These are phyloP conservation scores for Cadophora sp. DNA, from an alignment of 2,329 filamentous ascomycete species.

Conservation along the genomic window DNA sequence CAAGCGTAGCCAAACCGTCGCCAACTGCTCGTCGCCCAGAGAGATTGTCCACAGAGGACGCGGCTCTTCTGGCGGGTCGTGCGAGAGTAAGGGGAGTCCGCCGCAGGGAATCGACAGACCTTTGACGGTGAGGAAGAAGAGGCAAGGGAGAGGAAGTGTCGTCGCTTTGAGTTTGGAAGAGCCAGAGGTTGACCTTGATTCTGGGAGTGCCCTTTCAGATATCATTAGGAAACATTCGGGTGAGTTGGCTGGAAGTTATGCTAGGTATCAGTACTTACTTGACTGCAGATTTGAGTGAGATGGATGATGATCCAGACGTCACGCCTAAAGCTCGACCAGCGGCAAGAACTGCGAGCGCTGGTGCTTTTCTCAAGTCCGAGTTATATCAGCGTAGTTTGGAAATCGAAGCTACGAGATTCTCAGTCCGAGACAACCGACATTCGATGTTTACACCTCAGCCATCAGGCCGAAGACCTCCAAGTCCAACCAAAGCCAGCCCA, in stretches of 20 bases:
- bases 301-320: slow-evolving; percentile 35
- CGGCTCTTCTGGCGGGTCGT: slow-evolving; percentile 34
- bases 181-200: background rate
- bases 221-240: slow-evolving; percentile 21
- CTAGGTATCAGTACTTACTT: background rate
- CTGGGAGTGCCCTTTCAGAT: slow-evolving; percentile 20
- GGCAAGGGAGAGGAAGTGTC: slow-evolving; percentile 35
- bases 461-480: slow-evolving; percentile 13
- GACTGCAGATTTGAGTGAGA: slow-evolving; percentile 16
- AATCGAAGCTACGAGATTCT: slow-evolving; percentile 31
- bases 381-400: slow-evolving; percentile 31
- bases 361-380: slow-evolving; percentile 40
- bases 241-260: background rate
- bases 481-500: slow-evolving; percentile 18
- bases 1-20: slow-evolving; percentile 50
- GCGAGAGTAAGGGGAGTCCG: slow-evolving; percentile 41
- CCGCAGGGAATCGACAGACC: slow-evolving; percentile 39
- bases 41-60: slow-evolving; percentile 36
- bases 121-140: slow-evolving; percentile 42
- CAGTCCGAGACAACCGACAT: slow-evolving; percentile 30
- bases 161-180: slow-evolving; percentile 31
- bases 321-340: slow-evolving; percentile 40
- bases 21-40: slow-evolving; percentile 37
- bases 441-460: slow-evolving; percentile 18
- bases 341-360: slow-evolving; percentile 38